A percentile compares a stretch with the other conserved stretches of the same genome.
These are phyloP conservation scores for Phytophthora syringae DNA, from an alignment of 352 stramenopile genomes.

Conservation along the genomic window DNA sequence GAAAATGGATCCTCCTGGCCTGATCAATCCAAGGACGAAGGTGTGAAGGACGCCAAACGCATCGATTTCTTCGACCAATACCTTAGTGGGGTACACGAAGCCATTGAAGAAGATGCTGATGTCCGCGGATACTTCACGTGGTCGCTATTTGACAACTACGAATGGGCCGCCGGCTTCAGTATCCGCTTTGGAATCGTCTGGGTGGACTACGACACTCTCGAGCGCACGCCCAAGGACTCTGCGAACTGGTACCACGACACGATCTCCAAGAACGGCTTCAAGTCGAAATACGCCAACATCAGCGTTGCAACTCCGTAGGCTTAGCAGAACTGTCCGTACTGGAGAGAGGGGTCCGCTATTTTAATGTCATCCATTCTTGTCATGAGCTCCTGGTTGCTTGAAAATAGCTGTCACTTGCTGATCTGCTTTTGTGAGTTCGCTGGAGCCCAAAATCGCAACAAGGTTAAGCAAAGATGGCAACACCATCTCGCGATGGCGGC, in stretches of 20 bases:
- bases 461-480: conserved; percentile 19
- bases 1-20: conserved; percentile 91
- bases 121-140: conserved; percentile 91
- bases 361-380: conserved; percentile 18
- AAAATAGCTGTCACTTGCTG: conserved; percentile 27
- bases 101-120: conserved; percentile 57
- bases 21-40: conserved; percentile 70
- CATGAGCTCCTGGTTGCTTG: neutral
- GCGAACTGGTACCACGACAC: conserved; percentile 59
- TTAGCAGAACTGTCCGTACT: neutral
- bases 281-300: conserved; percentile 16
- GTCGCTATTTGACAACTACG: conserved; percentile 93
- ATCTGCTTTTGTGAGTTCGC: neutral
- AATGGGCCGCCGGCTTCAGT: conserved; percentile 82
- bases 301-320: conserved; percentile 8
- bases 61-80: conserved; percentile 88
- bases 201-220: conserved; percentile 65
- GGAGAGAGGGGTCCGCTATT: conserved; percentile 12
- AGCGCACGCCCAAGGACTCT: conserved; percentile 69
- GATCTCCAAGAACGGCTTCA: conserved; percentile 55
- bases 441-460: conserved; percentile 1
- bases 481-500: conserved; percentile 64
- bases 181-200: conserved; percentile 76
- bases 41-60: conserved; percentile 78
- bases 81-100: conserved; percentile 70